phyloP scores from a whole-genome alignment of 169 alveolate genomes.

The Plasmodium vinckei region DNA sequence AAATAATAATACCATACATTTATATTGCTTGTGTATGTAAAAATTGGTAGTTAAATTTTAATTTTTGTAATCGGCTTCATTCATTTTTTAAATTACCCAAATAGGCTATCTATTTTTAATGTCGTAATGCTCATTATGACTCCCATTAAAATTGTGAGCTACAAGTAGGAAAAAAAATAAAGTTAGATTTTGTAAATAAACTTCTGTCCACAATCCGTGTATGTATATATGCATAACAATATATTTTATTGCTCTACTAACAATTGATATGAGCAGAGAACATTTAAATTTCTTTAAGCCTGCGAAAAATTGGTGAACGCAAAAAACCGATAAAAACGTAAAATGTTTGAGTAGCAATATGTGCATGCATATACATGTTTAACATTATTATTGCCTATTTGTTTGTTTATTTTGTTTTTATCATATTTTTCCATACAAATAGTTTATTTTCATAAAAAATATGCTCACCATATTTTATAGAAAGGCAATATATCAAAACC shows the following conservation, averaged over 20 bases:
- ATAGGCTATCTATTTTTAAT: slow-evolving; percentile 45
- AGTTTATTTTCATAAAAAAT: neutral
- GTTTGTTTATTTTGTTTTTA: neutral
- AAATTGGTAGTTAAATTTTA: neutral
- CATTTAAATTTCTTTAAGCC: slow-evolving; percentile 49
- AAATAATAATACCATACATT: neutral
- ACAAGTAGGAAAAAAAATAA: neutral
- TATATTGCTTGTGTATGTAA: neutral
- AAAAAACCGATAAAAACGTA: neutral
- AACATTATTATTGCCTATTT: too few relatives aligned
- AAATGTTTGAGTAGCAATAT: too few relatives aligned
- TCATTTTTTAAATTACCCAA: slow-evolving; percentile 37
- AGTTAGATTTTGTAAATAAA: neutral
- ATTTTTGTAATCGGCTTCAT: neutral
- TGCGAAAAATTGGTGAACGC: neutral
- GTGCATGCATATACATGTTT: too few relatives aligned
- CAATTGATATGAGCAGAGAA: slow-evolving; percentile 38
- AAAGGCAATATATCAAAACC: slow-evolving; percentile 40
- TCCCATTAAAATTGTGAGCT: slow-evolving; percentile 55
- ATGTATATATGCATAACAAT: neutral
- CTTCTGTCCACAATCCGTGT: neutral
- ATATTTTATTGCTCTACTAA: slow-evolving; percentile 3
- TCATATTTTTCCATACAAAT: slow-evolving; percentile 2
- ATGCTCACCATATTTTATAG: slow-evolving; percentile 32
- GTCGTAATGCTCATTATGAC: slow-evolving; percentile 58